phyloP scores from a whole-genome alignment of 2,329 filamentous ascomycete species.

The Cucurbitaria berberidis region DNA sequence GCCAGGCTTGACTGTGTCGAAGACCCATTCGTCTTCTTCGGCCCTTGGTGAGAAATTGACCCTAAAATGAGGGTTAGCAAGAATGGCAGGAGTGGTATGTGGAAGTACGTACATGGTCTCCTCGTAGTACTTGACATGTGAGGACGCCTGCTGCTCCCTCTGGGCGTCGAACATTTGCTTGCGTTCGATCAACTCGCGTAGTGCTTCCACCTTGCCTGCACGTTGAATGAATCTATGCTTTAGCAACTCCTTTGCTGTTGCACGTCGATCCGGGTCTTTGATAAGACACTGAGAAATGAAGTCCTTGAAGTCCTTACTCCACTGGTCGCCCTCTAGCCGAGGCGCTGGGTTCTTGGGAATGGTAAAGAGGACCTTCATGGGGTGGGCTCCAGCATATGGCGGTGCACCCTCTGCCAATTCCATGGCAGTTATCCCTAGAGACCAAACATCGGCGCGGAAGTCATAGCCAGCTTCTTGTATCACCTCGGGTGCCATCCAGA shows the following conservation, averaged over 20 bases:
- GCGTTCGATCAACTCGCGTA: constrained; percentile 86
- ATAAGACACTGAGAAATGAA: constrained; percentile 89
- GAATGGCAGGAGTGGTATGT: neutral
- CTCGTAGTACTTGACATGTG: constrained; percentile 85
- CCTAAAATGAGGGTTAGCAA: constrained; percentile 41
- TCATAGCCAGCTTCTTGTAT: constrained; percentile 98
- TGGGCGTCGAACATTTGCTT: constrained; percentile 82
- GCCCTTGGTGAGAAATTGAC: constrained; percentile 70
- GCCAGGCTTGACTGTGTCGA: constrained; percentile 83
- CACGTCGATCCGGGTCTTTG: constrained; percentile 85
- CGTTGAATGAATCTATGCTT: constrained; percentile 86
- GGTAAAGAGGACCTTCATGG: constrained; percentile 96
- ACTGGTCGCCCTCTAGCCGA: constrained; percentile 77
- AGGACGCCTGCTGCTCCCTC: constrained; percentile 60
- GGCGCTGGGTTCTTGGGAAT: constrained; percentile 92
- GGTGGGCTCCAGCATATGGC: constrained; percentile 92
- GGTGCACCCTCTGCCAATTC: constrained; percentile 91
- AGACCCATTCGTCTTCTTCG: constrained; percentile 89
- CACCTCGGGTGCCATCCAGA: constrained; percentile 99
- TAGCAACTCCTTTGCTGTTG: constrained; percentile 84
- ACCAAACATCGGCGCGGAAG: constrained; percentile 98
- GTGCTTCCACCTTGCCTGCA: constrained; percentile 83
- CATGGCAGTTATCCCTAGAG: constrained; percentile 89
- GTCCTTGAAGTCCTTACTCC: constrained; percentile 90
- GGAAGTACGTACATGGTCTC: constrained; percentile 72